phyloP scores from a whole-genome alignment of 106 monocot genomes.

The Acanthochlamys bracteata region DNA sequence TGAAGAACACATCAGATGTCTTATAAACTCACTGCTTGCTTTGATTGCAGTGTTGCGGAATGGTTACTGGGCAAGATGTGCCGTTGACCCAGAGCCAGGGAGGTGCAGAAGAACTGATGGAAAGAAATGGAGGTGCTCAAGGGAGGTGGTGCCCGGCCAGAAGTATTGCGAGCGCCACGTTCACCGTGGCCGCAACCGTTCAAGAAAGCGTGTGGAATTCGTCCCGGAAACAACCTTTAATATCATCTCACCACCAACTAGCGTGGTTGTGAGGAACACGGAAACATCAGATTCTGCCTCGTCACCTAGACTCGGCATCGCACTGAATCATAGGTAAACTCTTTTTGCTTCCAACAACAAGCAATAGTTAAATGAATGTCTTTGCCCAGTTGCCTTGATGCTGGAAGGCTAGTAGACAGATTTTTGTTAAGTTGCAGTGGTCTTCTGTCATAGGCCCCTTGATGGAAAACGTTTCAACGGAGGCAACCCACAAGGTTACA shows the following conservation, averaged over 20 bases:
- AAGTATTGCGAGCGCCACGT: slow-evolving; percentile 64
- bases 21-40: too few species aligned
- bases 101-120: slow-evolving; percentile 49
- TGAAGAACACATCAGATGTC: too few species aligned
- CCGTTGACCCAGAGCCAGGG: slow-evolving; percentile 25
- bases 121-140: slow-evolving; percentile 42
- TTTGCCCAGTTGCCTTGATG: too few species aligned
- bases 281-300: not conserved
- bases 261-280: not conserved
- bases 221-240: slow-evolving; percentile 5
- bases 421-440: too few species aligned
- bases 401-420: too few species aligned
- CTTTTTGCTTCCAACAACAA: not conserved
- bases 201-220: slow-evolving; percentile 60
- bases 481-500: not conserved
- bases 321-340: slow-evolving; percentile 13
- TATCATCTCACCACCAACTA: not conserved
- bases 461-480: not conserved
- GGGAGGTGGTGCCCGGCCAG: slow-evolving; percentile 12
- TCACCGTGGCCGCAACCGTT: slow-evolving; percentile 47
- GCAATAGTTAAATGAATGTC: too few species aligned
- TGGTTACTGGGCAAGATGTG: slow-evolving; percentile 30
- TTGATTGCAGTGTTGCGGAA: slow-evolving; percentile 26
- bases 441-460: not conserved
- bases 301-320: slow-evolving; percentile 3